Evolutionary conservation across 1,284 basidiomycete genomes (phyloP).

Genomic region (Melampsora larici-populina): DNA sequence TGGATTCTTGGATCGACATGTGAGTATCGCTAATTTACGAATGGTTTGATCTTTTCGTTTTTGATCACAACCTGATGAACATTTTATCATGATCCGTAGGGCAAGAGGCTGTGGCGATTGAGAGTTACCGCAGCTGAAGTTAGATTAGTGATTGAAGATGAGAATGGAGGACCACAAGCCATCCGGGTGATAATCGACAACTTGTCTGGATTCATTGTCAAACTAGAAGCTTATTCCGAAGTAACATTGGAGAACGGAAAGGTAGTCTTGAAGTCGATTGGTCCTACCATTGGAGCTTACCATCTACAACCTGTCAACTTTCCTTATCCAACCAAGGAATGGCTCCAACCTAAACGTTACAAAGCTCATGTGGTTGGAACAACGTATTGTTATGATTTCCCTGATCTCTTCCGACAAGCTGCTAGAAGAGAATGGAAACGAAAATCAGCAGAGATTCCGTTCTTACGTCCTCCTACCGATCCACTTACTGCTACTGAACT

Average conservation of each 20-base stretch:
- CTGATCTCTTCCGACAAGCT: conserved; percentile 95
- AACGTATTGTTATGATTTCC: conserved; percentile 97
- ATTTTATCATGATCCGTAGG: conserved; percentile 53
- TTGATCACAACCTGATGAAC: neutral
- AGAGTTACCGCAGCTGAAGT: conserved; percentile 98
- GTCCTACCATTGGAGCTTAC: conserved; percentile 79
- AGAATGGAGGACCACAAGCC: conserved; percentile 84
- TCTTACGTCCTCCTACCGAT: conserved; percentile 70
- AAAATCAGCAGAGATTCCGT: conserved; percentile 60
- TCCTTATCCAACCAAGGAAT: conserved; percentile 94
- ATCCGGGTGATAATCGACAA: conserved; percentile 98
- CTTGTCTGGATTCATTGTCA: conserved; percentile 96
- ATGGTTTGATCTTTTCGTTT: neutral
- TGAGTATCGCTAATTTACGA: conserved; percentile 10
- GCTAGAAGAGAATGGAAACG: conserved; percentile 85
- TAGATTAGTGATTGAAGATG: conserved; percentile 87
- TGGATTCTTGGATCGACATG: conserved; percentile 93
- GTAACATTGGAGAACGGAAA: conserved; percentile 92
- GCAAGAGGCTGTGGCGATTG: conserved; percentile 94
- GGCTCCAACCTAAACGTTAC: conserved; percentile 97
- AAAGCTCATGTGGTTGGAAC: conserved; percentile 98
- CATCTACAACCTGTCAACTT: conserved; percentile 89
- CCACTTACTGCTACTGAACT: conserved; percentile 81
- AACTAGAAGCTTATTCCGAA: conserved; percentile 98
- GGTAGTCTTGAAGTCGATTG: conserved; percentile 90